Base-by-base conservation (phyloP, 192 early-diverging fungal genomes). In the Mortierella claussenii region DNA sequence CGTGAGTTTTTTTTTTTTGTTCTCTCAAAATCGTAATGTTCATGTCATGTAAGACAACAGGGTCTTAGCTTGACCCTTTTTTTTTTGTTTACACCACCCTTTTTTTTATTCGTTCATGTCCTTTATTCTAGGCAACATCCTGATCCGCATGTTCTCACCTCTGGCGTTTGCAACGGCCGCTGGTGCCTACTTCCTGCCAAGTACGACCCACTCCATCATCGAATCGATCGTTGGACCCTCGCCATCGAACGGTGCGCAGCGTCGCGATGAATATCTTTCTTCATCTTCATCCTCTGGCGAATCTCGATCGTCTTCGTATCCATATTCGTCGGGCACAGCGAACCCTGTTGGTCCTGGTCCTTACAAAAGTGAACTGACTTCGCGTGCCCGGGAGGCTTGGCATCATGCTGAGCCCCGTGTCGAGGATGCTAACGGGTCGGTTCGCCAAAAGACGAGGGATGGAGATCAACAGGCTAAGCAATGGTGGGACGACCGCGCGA, bases 111-210 rank as follows among this genome's bases (percentile, higher is more conserved):
- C n/a, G n/a, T n/a, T n/a, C n/a, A n/a, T n/a, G n/a, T n/a, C n/a
- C n/a, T 40, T 40, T 40, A 40, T 40, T 40, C 17, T 37, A 75
- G 71, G 71, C 31, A 75, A 75, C 44, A 66, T 75, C 27, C 30
- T 75, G 34, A 49, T 75, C 58, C 48, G 71, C 0, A 55, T 75
- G 55, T 66, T 75, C 58, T 75, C 71, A 0, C 71, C 71, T 3
- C 36, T 75, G 50, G 71, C 71, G 0, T 75, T 75, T 24, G 71
- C 62, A 9, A 53, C 71, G 1, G 71, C 71, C 4, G 71, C 62
- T 23, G 71, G 71, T 7, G 71, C 71, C 3, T 75, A 60, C 45
- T 65, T 75, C 45, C 32, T 75, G 17, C 71, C 71, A 7, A 48
- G 51, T 24, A 61, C 63, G 1, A 75, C 71, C 9, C 71, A 75